A percentile compares a stretch with the other conserved stretches of the same genome.
phyloP scores from a whole-genome alignment of 129 eudicot genomes.

The sunflower (Helianthus annuus) region HanXRQr2.0-SUNRISE NC_035448.2:49287609-49288108 shows the following conservation, averaged over 20 bases:
- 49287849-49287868: too few relatives aligned
- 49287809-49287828: constrained; percentile 46
- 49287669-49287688: too few relatives aligned
- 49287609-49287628: too few relatives aligned
- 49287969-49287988: constrained; percentile 49
- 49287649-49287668: too few relatives aligned
- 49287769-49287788: constrained; percentile 74
- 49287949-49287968: constrained; percentile 70
- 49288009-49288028: constrained; percentile 85
- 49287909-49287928: constrained; percentile 58
- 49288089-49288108: constrained; percentile 11
- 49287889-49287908: not conserved
- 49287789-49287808: constrained; percentile 64
- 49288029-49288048: constrained; percentile 95
- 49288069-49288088: not conserved
- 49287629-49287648: too few relatives aligned
- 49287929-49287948: constrained; percentile 74
- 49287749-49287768: constrained; percentile 77
- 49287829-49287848: too few relatives aligned
- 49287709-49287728: constrained; percentile 5
- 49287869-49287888: constrained; percentile 3
- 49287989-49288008: constrained; percentile 73
- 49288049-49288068: not conserved
- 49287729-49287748: not conserved
- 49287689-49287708: too few relatives aligned